Evolutionary conservation across 2,329 filamentous ascomycete genomes (phyloP).

Genomic region (Apiospora malaysiana): DNA sequence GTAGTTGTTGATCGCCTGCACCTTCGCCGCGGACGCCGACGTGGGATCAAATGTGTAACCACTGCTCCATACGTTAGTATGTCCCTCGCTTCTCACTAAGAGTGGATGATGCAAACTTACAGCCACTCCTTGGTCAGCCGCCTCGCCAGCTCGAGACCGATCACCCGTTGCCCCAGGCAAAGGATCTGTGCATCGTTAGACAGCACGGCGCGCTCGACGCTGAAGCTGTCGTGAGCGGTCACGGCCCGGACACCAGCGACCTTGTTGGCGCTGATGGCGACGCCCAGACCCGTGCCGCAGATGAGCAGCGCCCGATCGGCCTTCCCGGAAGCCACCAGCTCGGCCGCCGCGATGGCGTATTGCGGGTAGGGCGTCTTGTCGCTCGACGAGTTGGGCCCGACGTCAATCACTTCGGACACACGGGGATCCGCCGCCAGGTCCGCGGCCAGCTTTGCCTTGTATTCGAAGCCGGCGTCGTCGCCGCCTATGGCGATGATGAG

Average conservation of each 20-base stretch:
- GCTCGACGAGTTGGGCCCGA: conserved; percentile 66
- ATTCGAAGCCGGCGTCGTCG: conserved; percentile 72
- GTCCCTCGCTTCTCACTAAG: background rate
- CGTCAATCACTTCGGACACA: conserved; percentile 71
- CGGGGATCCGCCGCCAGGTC: conserved; percentile 69
- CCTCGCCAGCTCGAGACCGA: conserved; percentile 78
- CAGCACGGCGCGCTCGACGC: conserved; percentile 78
- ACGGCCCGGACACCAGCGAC: conserved; percentile 80
- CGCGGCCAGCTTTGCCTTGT: conserved; percentile 76
- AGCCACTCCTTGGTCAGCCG: conserved; percentile 79
- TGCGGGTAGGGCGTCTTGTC: conserved; percentile 84
- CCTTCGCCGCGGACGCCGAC: conserved; percentile 26
- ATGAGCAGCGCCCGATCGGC: conserved; percentile 79
- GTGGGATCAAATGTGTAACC: conserved; percentile 19
- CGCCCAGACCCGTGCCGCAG: conserved; percentile 82
- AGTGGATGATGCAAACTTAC: background rate
- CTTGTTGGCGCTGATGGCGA: conserved; percentile 85
- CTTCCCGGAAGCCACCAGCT: conserved; percentile 61
- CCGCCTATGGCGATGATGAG: conserved; percentile 24
- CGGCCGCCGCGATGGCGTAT: conserved; percentile 72
- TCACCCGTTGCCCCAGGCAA: conserved; percentile 81
- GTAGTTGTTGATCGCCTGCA: conserved; percentile 27
- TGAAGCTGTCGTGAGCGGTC: conserved; percentile 83
- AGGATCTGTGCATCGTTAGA: conserved; percentile 86
- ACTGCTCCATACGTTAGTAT: background rate